Evolutionary conservation across 2,329 filamentous ascomycete genomes (phyloP), one percentile per base, ranked within the genome.

Genomic region (Scedosporium aurantiacum): DNA sequence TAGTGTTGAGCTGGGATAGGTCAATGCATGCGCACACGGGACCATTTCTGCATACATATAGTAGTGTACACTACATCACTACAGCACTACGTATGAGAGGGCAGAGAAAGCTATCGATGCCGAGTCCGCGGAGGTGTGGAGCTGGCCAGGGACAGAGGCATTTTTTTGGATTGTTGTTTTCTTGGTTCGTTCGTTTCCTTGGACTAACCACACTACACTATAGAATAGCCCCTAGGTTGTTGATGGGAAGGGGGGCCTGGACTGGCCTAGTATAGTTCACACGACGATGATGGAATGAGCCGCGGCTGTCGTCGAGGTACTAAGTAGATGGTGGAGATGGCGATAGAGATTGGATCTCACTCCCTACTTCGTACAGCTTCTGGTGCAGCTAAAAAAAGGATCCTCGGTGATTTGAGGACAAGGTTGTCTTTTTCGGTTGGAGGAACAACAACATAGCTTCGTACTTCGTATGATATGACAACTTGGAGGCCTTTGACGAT

Each of bases 11-110:
- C 23, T 54, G 18, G 50, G 50, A 54, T 54, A 54, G 50, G 18
- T 54, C 50, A 54, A 54, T 54, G 50, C 50, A 54, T 54, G 50
- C 23, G 50, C 23, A 54, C 50, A 54, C 50, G 50, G 23, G 50
- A 54, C 50, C 18, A 23, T 37, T 37, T 37, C 14, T 37, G 43
- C 23, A 5, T 18, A 18, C 50, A 25, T 54, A 23, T 23, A 54
- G 50, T 23, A 8, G 5, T 47, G 43, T 5, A 47, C 21, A 10
- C n/a, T 18, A 7, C 16, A 23, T 5, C 43, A 8, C 18, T 21
- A 47, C 18, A 7, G 1, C 23, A 23, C 50, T 23, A 54, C 18
- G 43, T 5, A 54, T 23, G 12, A 16, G 23, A 54, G 10, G 12
- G 50, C 50, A 21, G 50, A 54, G 50, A 54, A 54, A 54, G 18